These are phyloP conservation scores for Candida pseudocylindracea DNA, from an alignment of 1,139 yeast genomes.

Conservation along the genomic window DNA sequence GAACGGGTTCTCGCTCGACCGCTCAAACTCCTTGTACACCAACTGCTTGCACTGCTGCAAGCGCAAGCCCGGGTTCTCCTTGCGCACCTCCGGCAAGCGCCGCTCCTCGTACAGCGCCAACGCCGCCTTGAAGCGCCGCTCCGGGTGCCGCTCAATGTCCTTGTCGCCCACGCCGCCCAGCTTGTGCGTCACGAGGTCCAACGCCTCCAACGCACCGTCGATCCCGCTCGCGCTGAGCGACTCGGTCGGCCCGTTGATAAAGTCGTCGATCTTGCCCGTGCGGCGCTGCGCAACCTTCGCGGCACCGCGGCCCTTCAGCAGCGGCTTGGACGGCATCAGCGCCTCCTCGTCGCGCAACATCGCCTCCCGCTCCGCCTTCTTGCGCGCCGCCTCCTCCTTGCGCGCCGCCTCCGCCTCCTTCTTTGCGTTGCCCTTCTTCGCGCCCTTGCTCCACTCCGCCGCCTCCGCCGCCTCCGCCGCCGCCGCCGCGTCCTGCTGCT, in stretches of 20 bases:
- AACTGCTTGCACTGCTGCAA: slow-evolving; percentile 59
- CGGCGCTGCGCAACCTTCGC: slow-evolving; percentile 44
- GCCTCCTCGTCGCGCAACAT: slow-evolving; percentile 42
- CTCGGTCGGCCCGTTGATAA: slow-evolving; percentile 25
- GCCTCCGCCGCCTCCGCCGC: slow-evolving; percentile 33
- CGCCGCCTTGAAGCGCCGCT: slow-evolving; percentile 75
- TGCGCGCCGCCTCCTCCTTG: slow-evolving; percentile 39
- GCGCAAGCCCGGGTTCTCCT: slow-evolving; percentile 66
- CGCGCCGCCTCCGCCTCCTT: slow-evolving; percentile 40
- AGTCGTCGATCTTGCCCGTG: slow-evolving; percentile 43
- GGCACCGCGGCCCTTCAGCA: slow-evolving; percentile 42
- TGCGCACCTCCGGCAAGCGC: slow-evolving; percentile 50
- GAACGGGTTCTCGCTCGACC: slow-evolving; percentile 67
- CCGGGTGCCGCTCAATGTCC: slow-evolving; percentile 73
- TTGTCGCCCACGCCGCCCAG: slow-evolving; percentile 33
- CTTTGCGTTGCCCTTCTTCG: slow-evolving; percentile 51
- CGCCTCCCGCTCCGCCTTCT: slow-evolving; percentile 42
- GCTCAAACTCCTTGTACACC: slow-evolving; percentile 61
- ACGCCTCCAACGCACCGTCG: slow-evolving; percentile 61
- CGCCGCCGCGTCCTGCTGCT: slow-evolving; percentile 28
- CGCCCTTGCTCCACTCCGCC: slow-evolving; percentile 47
- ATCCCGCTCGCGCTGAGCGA: slow-evolving; percentile 53
- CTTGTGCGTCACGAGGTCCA: slow-evolving; percentile 29
- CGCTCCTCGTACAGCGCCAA: slow-evolving; percentile 47
- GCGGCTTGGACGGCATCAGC: slow-evolving; percentile 35